These are phyloP conservation scores for Aspergillus phoenicis DNA, from an alignment of 2,329 filamentous ascomycete species.

Conservation along the genomic window DNA sequence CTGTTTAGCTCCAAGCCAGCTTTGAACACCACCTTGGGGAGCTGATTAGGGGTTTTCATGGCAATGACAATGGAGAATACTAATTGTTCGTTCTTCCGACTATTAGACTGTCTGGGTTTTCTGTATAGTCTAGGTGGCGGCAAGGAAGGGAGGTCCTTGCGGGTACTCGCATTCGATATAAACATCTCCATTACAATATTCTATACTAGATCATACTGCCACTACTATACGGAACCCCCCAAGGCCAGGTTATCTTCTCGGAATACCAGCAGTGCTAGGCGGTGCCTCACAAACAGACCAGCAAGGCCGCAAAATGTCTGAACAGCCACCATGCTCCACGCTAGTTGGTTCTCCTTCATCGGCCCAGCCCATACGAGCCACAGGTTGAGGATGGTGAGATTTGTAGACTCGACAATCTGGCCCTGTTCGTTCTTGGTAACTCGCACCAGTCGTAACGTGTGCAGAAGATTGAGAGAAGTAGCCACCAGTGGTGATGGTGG, in stretches of 20 bases:
- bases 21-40: too few relatives aligned
- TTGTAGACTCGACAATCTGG: slow-evolving; percentile 75
- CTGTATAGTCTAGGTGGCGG: background rate
- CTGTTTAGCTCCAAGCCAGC: too few relatives aligned
- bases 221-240: slow-evolving; percentile 16
- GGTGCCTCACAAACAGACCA: slow-evolving; percentile 83
- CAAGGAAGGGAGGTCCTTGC: background rate
- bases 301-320: slow-evolving; percentile 76
- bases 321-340: slow-evolving; percentile 75
- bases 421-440: slow-evolving; percentile 69
- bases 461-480: slow-evolving; percentile 67
- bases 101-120: too few relatives aligned
- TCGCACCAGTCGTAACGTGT: slow-evolving; percentile 67
- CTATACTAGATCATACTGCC: background rate
- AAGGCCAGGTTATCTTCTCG: slow-evolving; percentile 73
- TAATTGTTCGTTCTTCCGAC: too few relatives aligned
- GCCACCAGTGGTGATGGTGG: slow-evolving; percentile 70
- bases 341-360: slow-evolving; percentile 81
- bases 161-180: background rate
- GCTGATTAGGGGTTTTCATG: too few relatives aligned
- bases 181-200: background rate
- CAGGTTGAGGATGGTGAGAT: slow-evolving; percentile 90
- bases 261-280: slow-evolving; percentile 84
- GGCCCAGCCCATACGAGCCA: slow-evolving; percentile 97
- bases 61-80: too few relatives aligned